These are phyloP conservation scores for Aspergillus cejpii DNA, from an alignment of 2,329 filamentous ascomycete species.

Conservation along the genomic window DNA sequence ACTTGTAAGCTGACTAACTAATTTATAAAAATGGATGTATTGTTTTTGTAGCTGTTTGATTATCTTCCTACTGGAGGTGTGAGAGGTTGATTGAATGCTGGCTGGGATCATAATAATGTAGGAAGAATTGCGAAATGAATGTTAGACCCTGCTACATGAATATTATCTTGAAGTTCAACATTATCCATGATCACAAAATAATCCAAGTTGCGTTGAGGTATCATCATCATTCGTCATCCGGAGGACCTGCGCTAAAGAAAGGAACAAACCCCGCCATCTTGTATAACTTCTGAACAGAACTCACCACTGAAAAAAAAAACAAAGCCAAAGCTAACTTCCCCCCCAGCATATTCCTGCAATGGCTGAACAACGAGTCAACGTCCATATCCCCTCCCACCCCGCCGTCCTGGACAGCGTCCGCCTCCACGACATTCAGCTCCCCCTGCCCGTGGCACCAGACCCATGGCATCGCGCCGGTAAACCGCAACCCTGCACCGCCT, in stretches of 20 bases:
- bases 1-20: background rate
- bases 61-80: background rate
- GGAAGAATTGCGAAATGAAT: too few species aligned
- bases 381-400: slow-evolving; percentile 29
- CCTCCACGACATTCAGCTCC: slow-evolving; percentile 41
- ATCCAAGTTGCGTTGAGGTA: background rate
- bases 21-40: background rate
- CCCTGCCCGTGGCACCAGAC: slow-evolving; percentile 40
- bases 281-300: too few species aligned
- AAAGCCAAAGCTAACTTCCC: background rate
- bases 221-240: background rate
- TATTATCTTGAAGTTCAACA: too few species aligned
- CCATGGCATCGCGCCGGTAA: slow-evolving; percentile 43
- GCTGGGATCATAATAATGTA: too few species aligned
- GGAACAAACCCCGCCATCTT: background rate
- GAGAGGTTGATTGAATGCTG: background rate
- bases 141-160: too few species aligned
- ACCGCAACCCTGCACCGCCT: slow-evolving; percentile 41
- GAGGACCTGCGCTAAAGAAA: background rate
- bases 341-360: slow-evolving; percentile 6
- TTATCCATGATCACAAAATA: too few species aligned
- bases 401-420: slow-evolving; percentile 35
- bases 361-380: slow-evolving; percentile 21
- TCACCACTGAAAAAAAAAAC: too few species aligned
- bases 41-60: background rate